Evolutionary conservation across 352 stramenopile species (phyloP).

Genomic region (Pythium sukuiense): DNA sequence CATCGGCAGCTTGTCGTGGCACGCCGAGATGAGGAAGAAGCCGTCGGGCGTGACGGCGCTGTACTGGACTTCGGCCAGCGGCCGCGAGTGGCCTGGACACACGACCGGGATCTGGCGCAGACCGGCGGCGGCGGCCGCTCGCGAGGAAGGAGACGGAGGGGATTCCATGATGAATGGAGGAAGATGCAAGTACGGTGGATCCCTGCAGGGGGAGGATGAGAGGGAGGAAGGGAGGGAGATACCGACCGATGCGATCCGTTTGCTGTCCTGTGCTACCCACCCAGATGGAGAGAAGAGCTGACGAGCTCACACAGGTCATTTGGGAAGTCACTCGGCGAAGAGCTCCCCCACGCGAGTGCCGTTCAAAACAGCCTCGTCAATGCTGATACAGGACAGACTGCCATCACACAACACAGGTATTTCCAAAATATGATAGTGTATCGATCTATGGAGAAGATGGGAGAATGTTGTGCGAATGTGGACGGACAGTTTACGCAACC

Average conservation of each 20-base stretch:
- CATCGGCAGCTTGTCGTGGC: constrained; percentile 90
- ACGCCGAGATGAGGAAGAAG: constrained; percentile 80
- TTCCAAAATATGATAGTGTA: too few relatives aligned
- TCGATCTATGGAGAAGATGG: too few relatives aligned
- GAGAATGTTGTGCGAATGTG: too few relatives aligned
- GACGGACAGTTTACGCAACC: too few relatives aligned
- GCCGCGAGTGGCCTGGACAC: constrained; percentile 81
- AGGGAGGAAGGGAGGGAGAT: constrained; percentile 3
- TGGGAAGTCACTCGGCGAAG: constrained; percentile 15
- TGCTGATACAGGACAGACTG: neutral
- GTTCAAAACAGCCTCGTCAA: constrained; percentile 5
- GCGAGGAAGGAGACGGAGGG: constrained; percentile 46
- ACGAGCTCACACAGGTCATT: neutral
- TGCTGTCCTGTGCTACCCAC: neutral
- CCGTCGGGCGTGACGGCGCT: constrained; percentile 45
- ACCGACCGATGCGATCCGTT: constrained; percentile 25
- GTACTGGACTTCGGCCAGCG: constrained; percentile 79
- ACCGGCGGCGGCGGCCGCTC: constrained; percentile 22
- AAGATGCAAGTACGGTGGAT: neutral
- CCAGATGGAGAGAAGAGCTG: constrained; percentile 13
- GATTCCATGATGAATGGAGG: constrained; percentile 21
- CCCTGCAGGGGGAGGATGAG: neutral
- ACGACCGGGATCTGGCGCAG: constrained; percentile 87
- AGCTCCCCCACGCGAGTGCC: constrained; percentile 23
- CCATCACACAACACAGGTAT: constrained; percentile 2